Base-by-base conservation (phyloP, 2,329 filamentous ascomycete species). In the Colletotrichum magnum region DNA sequence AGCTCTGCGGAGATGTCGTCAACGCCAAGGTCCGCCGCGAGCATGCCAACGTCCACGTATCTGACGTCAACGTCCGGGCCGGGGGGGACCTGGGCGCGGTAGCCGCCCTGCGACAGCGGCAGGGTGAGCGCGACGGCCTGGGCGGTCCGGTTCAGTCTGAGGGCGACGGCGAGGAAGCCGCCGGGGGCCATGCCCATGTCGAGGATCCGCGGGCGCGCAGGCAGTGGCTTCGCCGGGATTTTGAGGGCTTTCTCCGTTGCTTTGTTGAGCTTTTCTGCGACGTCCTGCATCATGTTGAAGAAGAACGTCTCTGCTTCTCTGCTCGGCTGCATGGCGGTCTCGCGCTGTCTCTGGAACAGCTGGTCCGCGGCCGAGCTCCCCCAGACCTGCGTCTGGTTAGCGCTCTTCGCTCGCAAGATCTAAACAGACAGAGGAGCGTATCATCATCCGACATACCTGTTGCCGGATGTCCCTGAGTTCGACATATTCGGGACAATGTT, bases 141-240 rank as follows among this genome's bases (percentile, higher is more conserved):
- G 3, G 83, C 78, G 0, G 56, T 41, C 0, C 76, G 81, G 57
- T 83, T 84, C 12, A 72, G 68, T 4, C 74, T 43, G 28, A 87
- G 70, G 0, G 80, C 80, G 9, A 75, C 76, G 0, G 72, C 69
- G 3, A 85, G 75, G 71, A 87, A 90, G 1, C 84, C 87, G 5
- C 87, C 87, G 0, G 87, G 87, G 0, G 87, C 87, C 78, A 86
- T 84, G 74, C 87, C 88, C 69, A 88, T 79, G 71, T 90, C 87
- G 1, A 90, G 81, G 21, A 89, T 78, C 10, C 52, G 73, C 0
- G 73, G 71, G n/a, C 41, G 12, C 12, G 4, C 6, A 12, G 56
- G 28, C 16, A 21, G n/a, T 50, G 6, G 12, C 36, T 2, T 5
- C 3, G 1, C 5, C 2, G 1, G 2, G 15, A 80, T 66, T 12